phyloP scores from a whole-genome alignment of 1,284 basidiomycete genomes.

The Agaricales sp. region DNA sequence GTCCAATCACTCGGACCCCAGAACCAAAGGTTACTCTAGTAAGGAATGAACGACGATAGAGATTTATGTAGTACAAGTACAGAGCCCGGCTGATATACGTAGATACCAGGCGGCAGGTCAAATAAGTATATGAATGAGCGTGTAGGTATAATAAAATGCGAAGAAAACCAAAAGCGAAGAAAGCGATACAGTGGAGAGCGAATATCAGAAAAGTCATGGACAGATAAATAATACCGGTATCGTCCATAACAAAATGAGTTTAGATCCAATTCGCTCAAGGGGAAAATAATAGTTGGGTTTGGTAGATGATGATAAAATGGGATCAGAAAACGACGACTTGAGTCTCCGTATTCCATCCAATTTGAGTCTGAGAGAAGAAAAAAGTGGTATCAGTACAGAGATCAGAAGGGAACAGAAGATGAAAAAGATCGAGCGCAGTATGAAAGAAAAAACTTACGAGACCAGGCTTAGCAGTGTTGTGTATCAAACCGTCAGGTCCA shows the following conservation, averaged over 20 bases:
- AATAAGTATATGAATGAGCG: no score
- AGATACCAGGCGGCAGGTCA: no score
- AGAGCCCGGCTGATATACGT: no score
- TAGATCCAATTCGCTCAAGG: not conserved
- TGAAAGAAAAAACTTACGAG: conserved; percentile 12
- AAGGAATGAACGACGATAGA: no score
- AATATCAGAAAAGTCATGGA: not conserved
- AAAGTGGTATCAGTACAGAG: not conserved
- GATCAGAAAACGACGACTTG: conserved; percentile 17
- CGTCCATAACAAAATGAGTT: not conserved
- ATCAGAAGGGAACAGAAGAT: no score
- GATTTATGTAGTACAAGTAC: no score
- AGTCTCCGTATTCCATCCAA: conserved; percentile 18
- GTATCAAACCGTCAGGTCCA: conserved; percentile 38
- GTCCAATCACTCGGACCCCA: no score
- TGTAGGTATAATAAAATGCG: not conserved
- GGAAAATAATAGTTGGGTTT: not conserved
- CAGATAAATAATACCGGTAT: not conserved
- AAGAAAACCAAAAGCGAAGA: not conserved
- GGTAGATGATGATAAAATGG: not conserved
- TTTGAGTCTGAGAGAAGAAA: not conserved
- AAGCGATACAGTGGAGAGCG: not conserved
- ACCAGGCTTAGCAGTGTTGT: conserved; percentile 18
- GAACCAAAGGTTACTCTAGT: no score
- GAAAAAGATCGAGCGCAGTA: not conserved